Evolutionary conservation across 1,284 basidiomycete genomes (phyloP).

Genomic region (Malassezia pachydermatis): DNA sequence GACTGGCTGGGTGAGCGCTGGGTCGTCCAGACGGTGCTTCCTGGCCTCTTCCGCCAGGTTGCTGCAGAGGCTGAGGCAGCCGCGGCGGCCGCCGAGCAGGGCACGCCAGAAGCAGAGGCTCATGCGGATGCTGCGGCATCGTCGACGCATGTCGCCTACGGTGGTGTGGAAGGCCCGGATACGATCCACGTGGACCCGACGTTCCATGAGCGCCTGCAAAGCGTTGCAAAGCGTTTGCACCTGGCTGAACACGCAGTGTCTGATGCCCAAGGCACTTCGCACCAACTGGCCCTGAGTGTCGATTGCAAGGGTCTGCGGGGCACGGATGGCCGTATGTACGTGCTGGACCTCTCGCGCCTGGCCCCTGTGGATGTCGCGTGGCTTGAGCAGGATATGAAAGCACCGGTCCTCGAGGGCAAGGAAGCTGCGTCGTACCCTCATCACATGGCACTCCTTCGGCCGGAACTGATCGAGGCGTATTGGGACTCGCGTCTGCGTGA

Average conservation of each 20-base stretch:
- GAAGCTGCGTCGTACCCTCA: slow-evolving; percentile 52
- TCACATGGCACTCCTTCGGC: slow-evolving; percentile 54
- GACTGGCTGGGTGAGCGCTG: slow-evolving; percentile 56
- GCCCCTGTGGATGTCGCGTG: slow-evolving; percentile 55
- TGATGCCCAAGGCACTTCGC: slow-evolving; percentile 50
- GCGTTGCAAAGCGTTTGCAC: slow-evolving; percentile 52
- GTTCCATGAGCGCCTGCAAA: slow-evolving; percentile 53
- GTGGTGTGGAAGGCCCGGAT: slow-evolving; percentile 52
- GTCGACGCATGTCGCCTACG: slow-evolving; percentile 51
- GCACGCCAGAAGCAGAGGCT: no score
- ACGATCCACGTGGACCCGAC: slow-evolving; percentile 49
- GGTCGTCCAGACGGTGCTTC: slow-evolving; percentile 56
- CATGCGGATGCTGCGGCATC: slow-evolving; percentile 29
- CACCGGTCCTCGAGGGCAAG: slow-evolving; percentile 38
- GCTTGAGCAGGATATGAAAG: slow-evolving; percentile 52
- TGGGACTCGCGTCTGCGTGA: slow-evolving; percentile 53
- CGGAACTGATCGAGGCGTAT: slow-evolving; percentile 54
- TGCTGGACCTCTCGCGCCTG: slow-evolving; percentile 54
- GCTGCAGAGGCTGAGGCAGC: slow-evolving; percentile 25
- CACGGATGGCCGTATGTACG: slow-evolving; percentile 54
- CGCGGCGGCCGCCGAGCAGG: slow-evolving; percentile 18
- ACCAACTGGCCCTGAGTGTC: slow-evolving; percentile 53
- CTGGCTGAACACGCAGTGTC: slow-evolving; percentile 53
- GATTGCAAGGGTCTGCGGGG: slow-evolving; percentile 56
- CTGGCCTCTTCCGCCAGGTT: slow-evolving; percentile 53